Base-by-base conservation (phyloP, 768 basidiomycete genomes). In the Hygrocybe punicea region DNA sequence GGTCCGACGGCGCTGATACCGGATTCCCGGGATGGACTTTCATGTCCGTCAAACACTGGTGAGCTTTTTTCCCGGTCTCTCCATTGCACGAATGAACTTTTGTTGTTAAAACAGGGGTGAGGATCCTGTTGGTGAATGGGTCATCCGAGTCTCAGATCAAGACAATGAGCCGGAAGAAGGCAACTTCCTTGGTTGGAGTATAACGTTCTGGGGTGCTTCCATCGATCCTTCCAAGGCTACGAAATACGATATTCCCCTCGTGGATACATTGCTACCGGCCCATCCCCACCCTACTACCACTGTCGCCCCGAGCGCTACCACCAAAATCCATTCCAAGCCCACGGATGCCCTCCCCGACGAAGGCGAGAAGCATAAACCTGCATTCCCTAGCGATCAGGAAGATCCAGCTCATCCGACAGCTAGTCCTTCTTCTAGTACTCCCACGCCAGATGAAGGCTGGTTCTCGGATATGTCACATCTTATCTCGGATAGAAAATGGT, bases 11-110 rank as follows among this genome's bases (percentile, higher is more conserved):
- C 36, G 85, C 81, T 16, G 69, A 65, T 4, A 79, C 77, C 8
- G 96, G 97, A 8, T 96, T 81, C 69, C 83, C 84, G n/a, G 95
- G 92, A 1, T 99, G 97, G 97, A 87, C 81, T n/a, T 99, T 99
- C 69, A 98, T 98, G 94, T 84, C 85, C 33, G 83, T 98, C 55
- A 99, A 99, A 72, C 97, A 99, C 66, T 99, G 97, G 96, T 95
- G 57, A 69, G 84, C 73, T 46, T 13, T 16, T 9, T 46, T 47
- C 25, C 16, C 29, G 25, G 36, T 33, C 37, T 57, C 35, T 61
- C 21, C 23, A 10, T 56, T 37, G 48, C 17, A n/a, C 46, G n/a
- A 58, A 35, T 13, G 51, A 24, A 59, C 10, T 56, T 71, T 37
- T 73, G n/a, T 57, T 25, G 21, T 33, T 10, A 23, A 35, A 10